These are phyloP conservation scores for Termitomyces sp. DNA, from an alignment of 768 basidiomycete genomes.

Conservation along the genomic window DNA sequence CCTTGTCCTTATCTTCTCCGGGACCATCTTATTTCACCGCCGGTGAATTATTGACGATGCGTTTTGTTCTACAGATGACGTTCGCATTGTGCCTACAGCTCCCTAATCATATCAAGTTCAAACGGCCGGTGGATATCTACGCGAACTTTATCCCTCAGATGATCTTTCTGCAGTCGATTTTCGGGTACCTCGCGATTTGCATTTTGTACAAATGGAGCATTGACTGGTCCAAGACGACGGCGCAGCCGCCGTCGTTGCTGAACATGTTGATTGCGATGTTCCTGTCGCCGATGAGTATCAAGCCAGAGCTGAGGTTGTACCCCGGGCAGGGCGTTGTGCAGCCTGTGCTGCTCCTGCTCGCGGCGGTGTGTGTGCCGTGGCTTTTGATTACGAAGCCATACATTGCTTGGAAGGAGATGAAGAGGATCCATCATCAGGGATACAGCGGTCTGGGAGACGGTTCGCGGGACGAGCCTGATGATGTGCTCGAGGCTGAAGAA, in stretches of 20 bases:
- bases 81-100: slow-evolving; percentile 96
- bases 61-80: slow-evolving; percentile 69
- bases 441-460: slow-evolving; percentile 69
- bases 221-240: slow-evolving; percentile 75
- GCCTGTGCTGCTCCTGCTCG: slow-evolving; percentile 68
- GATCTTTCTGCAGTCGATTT: slow-evolving; percentile 96
- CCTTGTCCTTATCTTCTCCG: not conserved
- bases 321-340: slow-evolving; percentile 86
- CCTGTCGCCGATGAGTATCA: slow-evolving; percentile 79
- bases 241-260: slow-evolving; percentile 80
- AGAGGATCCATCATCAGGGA: slow-evolving; percentile 76
- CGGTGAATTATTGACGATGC: slow-evolving; percentile 1
- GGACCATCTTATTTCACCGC: not conserved
- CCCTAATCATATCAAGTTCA: slow-evolving; percentile 93
- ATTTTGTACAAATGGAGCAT: slow-evolving; percentile 97
- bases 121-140: slow-evolving; percentile 79
- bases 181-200: slow-evolving; percentile 91
- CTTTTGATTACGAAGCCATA: slow-evolving; percentile 92
- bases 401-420: slow-evolving; percentile 83
- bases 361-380: slow-evolving; percentile 90
- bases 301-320: slow-evolving; percentile 67
- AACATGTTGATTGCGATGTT: slow-evolving; percentile 98
- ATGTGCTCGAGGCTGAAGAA: slow-evolving; percentile 69
- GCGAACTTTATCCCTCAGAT: slow-evolving; percentile 97
- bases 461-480: slow-evolving; percentile 49